A percentile compares a stretch with the other conserved stretches of the same genome.
phyloP scores from a whole-genome alignment of 176 grass and related monocot genomes.

The Cenchrus americanus region DNA sequence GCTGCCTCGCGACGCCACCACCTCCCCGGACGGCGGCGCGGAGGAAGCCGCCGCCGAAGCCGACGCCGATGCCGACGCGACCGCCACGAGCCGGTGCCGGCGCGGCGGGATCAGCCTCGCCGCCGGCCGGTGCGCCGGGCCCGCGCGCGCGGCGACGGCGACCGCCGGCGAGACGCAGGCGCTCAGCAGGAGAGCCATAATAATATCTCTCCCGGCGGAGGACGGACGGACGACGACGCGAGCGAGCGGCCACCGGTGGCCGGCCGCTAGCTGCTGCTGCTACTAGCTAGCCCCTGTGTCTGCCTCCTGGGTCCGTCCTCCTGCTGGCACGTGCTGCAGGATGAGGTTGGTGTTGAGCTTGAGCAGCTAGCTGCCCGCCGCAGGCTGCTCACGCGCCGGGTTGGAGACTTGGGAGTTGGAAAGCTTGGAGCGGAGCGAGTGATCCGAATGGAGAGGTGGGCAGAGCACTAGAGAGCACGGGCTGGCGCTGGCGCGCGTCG shows the following conservation, averaged over 20 bases:
- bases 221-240: neutral
- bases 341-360: neutral
- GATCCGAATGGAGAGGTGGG: neutral
- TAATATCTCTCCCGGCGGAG: no score
- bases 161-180: slow-evolving; percentile 26
- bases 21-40: neutral
- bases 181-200: slow-evolving; percentile 32
- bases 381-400: no score
- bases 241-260: neutral
- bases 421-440: neutral
- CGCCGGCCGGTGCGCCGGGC: neutral
- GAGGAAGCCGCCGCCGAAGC: neutral
- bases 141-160: neutral
- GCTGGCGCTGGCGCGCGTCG: neutral
- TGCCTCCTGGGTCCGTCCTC: neutral
- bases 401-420: neutral
- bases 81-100: neutral
- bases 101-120: neutral
- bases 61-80: neutral
- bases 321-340: neutral
- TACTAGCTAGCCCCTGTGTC: neutral
- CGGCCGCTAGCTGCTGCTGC: neutral
- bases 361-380: neutral
- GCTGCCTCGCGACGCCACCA: neutral
- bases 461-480: neutral